Conservation (phyloP, 495 filamentous ascomycete species). For the Penicillium canescens region DNA sequence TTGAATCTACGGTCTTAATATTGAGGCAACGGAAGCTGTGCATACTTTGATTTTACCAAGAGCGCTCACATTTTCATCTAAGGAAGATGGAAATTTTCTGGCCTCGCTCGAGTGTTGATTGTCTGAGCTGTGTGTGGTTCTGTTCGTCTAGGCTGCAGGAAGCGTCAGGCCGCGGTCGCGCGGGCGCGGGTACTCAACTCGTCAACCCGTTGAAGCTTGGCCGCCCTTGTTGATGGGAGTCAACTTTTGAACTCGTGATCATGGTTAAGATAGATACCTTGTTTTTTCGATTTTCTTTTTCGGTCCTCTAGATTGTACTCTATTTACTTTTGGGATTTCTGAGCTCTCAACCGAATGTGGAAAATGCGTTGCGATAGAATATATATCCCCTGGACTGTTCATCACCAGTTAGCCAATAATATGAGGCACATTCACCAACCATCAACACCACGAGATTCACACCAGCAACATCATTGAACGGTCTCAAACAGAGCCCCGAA, state of each 20-base stretch:
- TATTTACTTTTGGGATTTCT: neutral
- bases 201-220: constrained; percentile 10
- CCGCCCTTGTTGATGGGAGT: neutral
- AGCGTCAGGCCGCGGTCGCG: neutral
- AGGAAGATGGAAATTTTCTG: neutral
- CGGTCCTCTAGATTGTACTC: neutral
- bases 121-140: neutral
- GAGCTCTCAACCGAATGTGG: neutral
- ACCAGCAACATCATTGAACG: neutral
- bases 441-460: constrained; percentile 1
- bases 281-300: neutral
- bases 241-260: constrained; percentile 2
- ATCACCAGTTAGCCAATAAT: neutral
- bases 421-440: neutral
- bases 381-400: neutral
- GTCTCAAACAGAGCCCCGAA: too few species aligned
- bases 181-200: neutral
- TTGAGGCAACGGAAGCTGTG: too few species aligned
- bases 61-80: neutral
- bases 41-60: neutral
- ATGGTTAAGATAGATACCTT: neutral
- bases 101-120: neutral
- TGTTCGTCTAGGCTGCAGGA: constrained; percentile 1
- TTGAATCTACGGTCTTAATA: too few species aligned
- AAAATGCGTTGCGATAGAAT: constrained; percentile 1